Base-by-base conservation (phyloP, 495 filamentous ascomycete species). In the Bombardia bombarda region DNA sequence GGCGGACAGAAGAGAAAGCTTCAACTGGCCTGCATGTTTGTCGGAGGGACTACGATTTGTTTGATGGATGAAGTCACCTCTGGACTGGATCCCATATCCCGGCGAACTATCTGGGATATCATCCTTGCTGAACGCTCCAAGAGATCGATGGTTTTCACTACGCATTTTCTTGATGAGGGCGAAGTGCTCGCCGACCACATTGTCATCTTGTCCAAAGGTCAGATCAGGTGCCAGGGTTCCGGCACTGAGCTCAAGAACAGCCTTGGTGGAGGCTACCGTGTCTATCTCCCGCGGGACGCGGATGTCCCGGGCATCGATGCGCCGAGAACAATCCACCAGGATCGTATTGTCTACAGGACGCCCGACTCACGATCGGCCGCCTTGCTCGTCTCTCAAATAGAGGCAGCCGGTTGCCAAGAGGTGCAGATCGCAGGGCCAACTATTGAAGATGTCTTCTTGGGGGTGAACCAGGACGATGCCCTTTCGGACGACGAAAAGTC, bases 21-120 rank as follows among this genome's bases (percentile, higher is more conserved):
- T 9, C 87, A 93, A 52, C 69, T 93, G 3, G 80, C 80, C n/a
- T 86, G 88, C 72, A 90, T 90, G 85, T 79, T 93, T 42, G 86
- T 83, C 9, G 87, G 87, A 19, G 86, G 84, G 4, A 83, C 78
- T 36, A 74, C 69, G 6, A 76, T 92, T 6, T 93, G 87, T 54
- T 84, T 84, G 57, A 80, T 93, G 20, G 87, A 93, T 52, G 87
- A 93, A 55, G 85, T 88, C 7, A 84, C 79, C 5, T 80, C 78
- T 35, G 87, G 87, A 6, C 66, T 93, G 10, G 87, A 93, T 55
- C 86, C 87, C 0, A 67, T 93, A 3, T 80, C 77, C 20, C 67
- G 87, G 21, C 66, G 85, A 6, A 90, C 86, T 50, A 82, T 92
- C 41, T 93, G 87, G 87, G 80, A 89, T 52, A 92, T 93, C 44